Conservation (phyloP, 257 asterid species). For the Rubia yunnanensis region DNA sequence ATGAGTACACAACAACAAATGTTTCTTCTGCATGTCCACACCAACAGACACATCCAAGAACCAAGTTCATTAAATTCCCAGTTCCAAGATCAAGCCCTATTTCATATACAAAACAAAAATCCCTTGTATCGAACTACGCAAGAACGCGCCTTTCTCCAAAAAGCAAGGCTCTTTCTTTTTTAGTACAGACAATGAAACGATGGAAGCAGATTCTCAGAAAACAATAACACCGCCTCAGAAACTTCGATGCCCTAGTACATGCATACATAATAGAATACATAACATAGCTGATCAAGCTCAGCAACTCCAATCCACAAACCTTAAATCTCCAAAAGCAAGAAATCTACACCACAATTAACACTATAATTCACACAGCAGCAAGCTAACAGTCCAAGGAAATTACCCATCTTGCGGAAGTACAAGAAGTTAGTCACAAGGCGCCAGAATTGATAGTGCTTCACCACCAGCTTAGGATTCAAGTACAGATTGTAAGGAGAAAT, state of each 20-base stretch:
- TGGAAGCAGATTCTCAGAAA: background rate
- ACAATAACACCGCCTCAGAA: background rate
- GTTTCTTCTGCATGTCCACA: too few species aligned
- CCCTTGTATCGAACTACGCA: too few species aligned
- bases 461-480: slow-evolving; percentile 85
- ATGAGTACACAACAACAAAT: too few species aligned
- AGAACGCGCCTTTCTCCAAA: too few species aligned
- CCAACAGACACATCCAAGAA: background rate
- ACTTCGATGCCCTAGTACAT: background rate
- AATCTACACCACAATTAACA: background rate
- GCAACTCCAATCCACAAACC: background rate
- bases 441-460: slow-evolving; percentile 88
- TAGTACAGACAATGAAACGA: background rate
- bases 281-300: background rate
- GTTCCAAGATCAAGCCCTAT: background rate
- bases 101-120: too few species aligned
- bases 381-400: slow-evolving; percentile 7
- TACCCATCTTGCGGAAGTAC: slow-evolving; percentile 98
- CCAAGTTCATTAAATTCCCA: background rate
- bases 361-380: background rate
- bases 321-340: background rate
- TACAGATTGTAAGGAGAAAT: slow-evolving; percentile 90
- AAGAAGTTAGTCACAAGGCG: slow-evolving; percentile 84
- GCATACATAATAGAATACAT: background rate
- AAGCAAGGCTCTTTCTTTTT: too few species aligned